Conservation (phyloP, 805 yeast genomes). For the Saccharomycopsis oosterbeekiorum region DNA sequence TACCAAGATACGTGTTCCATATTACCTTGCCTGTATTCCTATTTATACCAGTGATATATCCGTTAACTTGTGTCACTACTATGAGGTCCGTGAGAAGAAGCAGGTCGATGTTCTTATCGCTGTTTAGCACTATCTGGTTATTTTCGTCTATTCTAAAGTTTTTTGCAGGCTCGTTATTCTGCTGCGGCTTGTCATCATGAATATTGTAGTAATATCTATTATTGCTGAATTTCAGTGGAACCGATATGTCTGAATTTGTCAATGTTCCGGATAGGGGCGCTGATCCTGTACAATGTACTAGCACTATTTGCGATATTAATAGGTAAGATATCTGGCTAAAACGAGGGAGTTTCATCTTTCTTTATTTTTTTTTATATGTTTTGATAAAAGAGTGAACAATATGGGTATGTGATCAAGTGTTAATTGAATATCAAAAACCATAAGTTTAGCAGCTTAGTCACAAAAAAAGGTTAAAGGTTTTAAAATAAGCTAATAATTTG, state of each 20-base stretch:
- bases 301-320: background rate
- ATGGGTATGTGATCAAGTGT: too few relatives aligned
- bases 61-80: constrained; percentile 18
- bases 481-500: too few relatives aligned
- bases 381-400: too few relatives aligned
- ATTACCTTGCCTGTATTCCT: constrained; percentile 16
- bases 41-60: constrained; percentile 14
- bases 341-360: background rate
- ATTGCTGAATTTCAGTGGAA: background rate
- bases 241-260: background rate
- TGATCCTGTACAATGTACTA: background rate
- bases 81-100: constrained; percentile 14
- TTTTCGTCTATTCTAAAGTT: constrained; percentile 5
- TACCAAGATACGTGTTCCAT: constrained; percentile 14
- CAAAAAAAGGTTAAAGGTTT: too few relatives aligned
- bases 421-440: too few relatives aligned
- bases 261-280: background rate
- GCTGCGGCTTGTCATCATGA: background rate
- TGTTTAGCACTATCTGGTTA: constrained; percentile 10
- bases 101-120: constrained; percentile 11
- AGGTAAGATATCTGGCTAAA: background rate
- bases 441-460: too few relatives aligned
- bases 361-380: too few relatives aligned
- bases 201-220: background rate
- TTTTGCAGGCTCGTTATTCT: background rate